Evolutionary conservation across 257 asterid species (phyloP), one percentile per base, ranked within the genome.

Genomic region (Salvia rosmarinus): DNA sequence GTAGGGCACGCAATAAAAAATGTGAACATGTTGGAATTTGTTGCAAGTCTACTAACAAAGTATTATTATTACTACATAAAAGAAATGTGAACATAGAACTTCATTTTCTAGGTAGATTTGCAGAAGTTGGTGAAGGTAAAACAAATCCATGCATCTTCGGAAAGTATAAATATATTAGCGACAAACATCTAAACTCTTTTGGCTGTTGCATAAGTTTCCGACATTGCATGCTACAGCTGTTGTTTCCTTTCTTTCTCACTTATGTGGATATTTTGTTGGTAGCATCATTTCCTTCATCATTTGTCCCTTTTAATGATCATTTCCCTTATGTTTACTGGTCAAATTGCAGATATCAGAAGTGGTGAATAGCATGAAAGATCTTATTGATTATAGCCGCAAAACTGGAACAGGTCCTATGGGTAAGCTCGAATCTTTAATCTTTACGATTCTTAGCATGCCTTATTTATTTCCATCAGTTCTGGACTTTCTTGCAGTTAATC

Each of bases 291-390:
- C n/a, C 20, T 9, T 42, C 19, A 10, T 5, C 14, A 1, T 46
- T 25, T 61, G 20, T 34, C 23, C 14, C 28, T 34, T n/a, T 52
- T 32, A 50, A 64, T 63, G 74, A 60, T 69, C 17, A 43, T 67
- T 35, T 11, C 5, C 44, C 66, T 67, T 28, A 25, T 39, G 2
- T 11, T 19, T 40, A 6, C 56, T 72, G 52, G 42, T 66, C n/a
- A 64, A 49, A 39, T 76, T 91, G 89, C 90, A 92, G 98, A 92
- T 92, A 79, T 89, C 98, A 1, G 96, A 92, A 77, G 98, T 92
- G 80, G 96, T 92, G 66, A 92, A 92, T 82, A 92, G 96, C 84
- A 92, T 92, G 98, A 92, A 89, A 79, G 96, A 89, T 85, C 89
- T 92, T 70, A 90, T 92, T 32, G 96, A 92, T 73, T 88, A 85